Evolutionary conservation across 129 eudicot genomes (phyloP).

Genomic region (Pittosporum tobira): DNA sequence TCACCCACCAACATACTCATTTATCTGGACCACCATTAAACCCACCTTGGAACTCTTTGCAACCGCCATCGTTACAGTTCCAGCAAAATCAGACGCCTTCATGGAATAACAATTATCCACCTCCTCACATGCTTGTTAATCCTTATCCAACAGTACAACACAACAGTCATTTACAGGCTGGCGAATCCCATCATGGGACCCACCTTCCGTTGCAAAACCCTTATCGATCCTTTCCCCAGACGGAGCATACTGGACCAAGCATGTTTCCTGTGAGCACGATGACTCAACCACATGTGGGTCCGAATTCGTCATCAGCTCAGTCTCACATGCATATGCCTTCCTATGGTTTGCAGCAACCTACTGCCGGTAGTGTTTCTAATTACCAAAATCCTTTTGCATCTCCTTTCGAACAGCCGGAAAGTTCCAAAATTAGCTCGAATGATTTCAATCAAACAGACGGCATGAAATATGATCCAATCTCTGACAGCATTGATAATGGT

Average conservation of each 20-base stretch:
- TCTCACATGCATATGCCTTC: slow-evolving; percentile 22
- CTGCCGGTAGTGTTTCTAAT: slow-evolving; percentile 22
- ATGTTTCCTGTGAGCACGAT: slow-evolving; percentile 24
- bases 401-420: slow-evolving; percentile 62
- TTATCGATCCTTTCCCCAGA: slow-evolving; percentile 10
- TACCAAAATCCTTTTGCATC: slow-evolving; percentile 82
- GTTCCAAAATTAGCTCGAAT: slow-evolving; percentile 42
- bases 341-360: slow-evolving; percentile 20
- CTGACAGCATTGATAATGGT: slow-evolving; percentile 4
- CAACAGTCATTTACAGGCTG: slow-evolving; percentile 25
- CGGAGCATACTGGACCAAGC: slow-evolving; percentile 20
- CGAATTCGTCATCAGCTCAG: slow-evolving; percentile 23
- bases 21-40: slow-evolving; percentile 28
- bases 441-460: slow-evolving; percentile 29
- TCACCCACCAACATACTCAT: slow-evolving; percentile 34
- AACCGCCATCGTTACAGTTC: slow-evolving; percentile 29
- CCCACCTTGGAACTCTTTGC: slow-evolving; percentile 41
- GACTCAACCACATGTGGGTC: slow-evolving; percentile 29
- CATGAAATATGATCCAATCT: slow-evolving; percentile 9
- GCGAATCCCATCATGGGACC: slow-evolving; percentile 21
- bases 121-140: slow-evolving; percentile 28
- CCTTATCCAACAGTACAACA: slow-evolving; percentile 34
- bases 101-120: slow-evolving; percentile 28
- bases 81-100: slow-evolving; percentile 42
- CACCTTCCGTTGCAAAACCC: slow-evolving; percentile 23